Evolutionary conservation across 2,329 filamentous ascomycete genomes (phyloP).

Genomic region (Cercospora sp.): DNA sequence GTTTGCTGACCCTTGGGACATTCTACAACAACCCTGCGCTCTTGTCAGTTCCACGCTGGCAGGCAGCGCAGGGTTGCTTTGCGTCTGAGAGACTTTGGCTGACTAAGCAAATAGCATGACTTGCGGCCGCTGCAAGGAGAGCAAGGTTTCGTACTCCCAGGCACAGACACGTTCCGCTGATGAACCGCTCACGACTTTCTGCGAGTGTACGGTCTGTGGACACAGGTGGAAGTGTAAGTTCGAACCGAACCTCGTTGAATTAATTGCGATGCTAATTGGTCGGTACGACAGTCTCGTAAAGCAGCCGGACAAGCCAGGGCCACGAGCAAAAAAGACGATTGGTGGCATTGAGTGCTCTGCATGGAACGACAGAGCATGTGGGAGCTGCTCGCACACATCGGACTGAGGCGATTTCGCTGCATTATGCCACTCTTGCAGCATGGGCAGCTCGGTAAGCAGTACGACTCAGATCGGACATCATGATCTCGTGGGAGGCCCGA

Average conservation of each 20-base stretch:
- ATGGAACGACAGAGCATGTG: background rate
- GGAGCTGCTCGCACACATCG: background rate
- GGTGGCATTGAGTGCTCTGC: background rate
- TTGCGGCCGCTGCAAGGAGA: slow-evolving; percentile 89
- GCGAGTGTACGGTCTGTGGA: slow-evolving; percentile 55
- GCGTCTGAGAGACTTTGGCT: slow-evolving; percentile 29
- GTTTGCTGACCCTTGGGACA: background rate
- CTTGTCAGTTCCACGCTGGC: slow-evolving; percentile 13
- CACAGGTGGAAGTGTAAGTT: slow-evolving; percentile 52
- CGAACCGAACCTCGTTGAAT: background rate
- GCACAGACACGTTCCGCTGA: slow-evolving; percentile 94
- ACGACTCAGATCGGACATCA: background rate
- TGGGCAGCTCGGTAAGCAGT: background rate
- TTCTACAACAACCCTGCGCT: slow-evolving; percentile 22
- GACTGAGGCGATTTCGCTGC: background rate
- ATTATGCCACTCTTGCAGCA: background rate
- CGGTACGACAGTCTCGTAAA: background rate
- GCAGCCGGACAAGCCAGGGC: background rate
- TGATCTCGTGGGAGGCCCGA: background rate
- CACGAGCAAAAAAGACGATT: background rate
- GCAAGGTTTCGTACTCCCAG: slow-evolving; percentile 93
- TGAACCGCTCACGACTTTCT: slow-evolving; percentile 71
- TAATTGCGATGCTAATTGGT: background rate
- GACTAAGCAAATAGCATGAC: slow-evolving; percentile 63
- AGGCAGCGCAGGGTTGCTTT: slow-evolving; percentile 36